Conservation (phyloP, 352 stramenopile species). For the Pythium biforme region DNA sequence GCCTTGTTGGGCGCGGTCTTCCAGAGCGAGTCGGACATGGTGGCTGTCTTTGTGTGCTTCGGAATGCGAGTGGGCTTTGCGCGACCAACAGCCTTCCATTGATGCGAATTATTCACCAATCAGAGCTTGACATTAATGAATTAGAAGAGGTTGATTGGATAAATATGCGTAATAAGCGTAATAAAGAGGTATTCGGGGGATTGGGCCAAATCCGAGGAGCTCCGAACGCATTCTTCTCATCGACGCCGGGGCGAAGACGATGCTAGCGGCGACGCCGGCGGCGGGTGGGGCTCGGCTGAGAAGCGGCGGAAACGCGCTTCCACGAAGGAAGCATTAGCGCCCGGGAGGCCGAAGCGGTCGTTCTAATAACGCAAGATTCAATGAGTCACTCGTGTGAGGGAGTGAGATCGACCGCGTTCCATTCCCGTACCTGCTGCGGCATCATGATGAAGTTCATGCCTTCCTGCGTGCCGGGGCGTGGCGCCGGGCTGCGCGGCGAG, state of each 20-base stretch:
- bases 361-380: not conserved
- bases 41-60: slow-evolving; percentile 2
- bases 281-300: slow-evolving; percentile 41
- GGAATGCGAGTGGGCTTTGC: not conserved
- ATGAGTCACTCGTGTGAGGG: not conserved
- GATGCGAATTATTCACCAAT: slow-evolving; percentile 18
- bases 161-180: slow-evolving; percentile 18
- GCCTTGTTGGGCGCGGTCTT: slow-evolving; percentile 74
- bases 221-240: not conserved
- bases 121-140: not conserved
- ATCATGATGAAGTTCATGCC: slow-evolving; percentile 75
- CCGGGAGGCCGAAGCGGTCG: slow-evolving; percentile 58
- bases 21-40: slow-evolving; percentile 61
- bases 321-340: slow-evolving; percentile 46
- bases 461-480: slow-evolving; percentile 29
- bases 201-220: slow-evolving; percentile 9
- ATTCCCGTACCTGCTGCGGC: slow-evolving; percentile 57
- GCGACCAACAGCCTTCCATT: slow-evolving; percentile 22
- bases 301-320: slow-evolving; percentile 71
- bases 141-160: slow-evolving; percentile 16
- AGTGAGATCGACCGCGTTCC: no score
- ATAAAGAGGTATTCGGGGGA: not conserved
- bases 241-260: slow-evolving; percentile 10
- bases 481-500: slow-evolving; percentile 6
- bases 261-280: slow-evolving; percentile 6